Evolutionary conservation across 495 filamentous ascomycete species (phyloP).

Genomic region (Beverwykella pulmonaria): DNA sequence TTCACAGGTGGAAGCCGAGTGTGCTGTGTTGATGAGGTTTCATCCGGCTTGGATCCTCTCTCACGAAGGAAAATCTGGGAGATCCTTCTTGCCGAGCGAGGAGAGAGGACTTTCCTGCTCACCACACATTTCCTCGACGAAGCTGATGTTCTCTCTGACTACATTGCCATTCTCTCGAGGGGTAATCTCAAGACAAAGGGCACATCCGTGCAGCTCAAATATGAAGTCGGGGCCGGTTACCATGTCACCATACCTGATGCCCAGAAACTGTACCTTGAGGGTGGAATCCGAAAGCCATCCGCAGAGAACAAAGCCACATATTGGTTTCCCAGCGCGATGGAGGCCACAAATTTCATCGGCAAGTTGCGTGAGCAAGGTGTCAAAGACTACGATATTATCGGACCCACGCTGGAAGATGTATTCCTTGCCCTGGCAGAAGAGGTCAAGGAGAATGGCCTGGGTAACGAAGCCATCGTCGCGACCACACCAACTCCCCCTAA

Average conservation of each 20-base stretch:
- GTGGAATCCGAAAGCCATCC: conserved; percentile 54
- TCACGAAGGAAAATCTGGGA: conserved; percentile 87
- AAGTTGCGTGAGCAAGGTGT: conserved; percentile 65
- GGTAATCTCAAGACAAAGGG: conserved; percentile 47
- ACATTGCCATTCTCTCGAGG: conserved; percentile 48
- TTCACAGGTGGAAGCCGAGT: conserved; percentile 85
- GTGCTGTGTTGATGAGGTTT: conserved; percentile 89
- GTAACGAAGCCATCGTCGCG: background rate
- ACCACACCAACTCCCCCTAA: background rate
- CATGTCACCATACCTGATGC: conserved; percentile 53
- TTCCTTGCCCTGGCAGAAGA: conserved; percentile 81
- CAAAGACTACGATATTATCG: conserved; percentile 73
- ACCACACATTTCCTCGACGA: conserved; percentile 67
- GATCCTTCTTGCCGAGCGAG: conserved; percentile 80
- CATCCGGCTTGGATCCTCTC: conserved; percentile 79
- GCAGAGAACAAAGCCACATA: conserved; percentile 50
- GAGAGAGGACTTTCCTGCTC: conserved; percentile 75
- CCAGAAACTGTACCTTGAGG: conserved; percentile 46
- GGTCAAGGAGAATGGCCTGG: conserved; percentile 42
- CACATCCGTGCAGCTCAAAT: conserved; percentile 47
- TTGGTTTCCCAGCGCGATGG: conserved; percentile 62
- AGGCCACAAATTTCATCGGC: conserved; percentile 68
- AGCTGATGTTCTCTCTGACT: conserved; percentile 48
- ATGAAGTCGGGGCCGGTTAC: conserved; percentile 61
- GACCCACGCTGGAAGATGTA: conserved; percentile 86